These are phyloP conservation scores for Sporisorium scitamineum DNA, from an alignment of 1,284 basidiomycete genomes.

Conservation along the genomic window DNA sequence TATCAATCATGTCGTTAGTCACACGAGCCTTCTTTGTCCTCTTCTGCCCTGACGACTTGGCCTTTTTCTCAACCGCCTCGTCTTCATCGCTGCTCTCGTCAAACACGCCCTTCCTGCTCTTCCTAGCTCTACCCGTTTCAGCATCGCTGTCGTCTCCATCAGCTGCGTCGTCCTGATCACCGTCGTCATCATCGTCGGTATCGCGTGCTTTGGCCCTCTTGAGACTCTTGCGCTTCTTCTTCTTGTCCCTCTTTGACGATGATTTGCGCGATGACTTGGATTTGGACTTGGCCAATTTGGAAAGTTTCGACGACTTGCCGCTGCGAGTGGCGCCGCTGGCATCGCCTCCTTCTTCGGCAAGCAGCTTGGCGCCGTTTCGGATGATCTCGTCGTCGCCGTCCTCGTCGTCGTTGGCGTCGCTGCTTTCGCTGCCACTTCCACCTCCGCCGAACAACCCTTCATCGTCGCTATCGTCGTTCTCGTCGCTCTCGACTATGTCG, in stretches of 20 bases:
- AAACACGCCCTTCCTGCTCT: constrained; percentile 33
- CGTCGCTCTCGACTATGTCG: constrained; percentile 33
- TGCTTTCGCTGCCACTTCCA: constrained; percentile 29
- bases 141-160: constrained; percentile 27
- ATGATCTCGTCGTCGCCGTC: constrained; percentile 56
- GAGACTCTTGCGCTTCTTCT: constrained; percentile 49
- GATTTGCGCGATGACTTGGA: constrained; percentile 20
- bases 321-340: constrained; percentile 13
- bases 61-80: constrained; percentile 14
- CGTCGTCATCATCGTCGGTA: constrained; percentile 25
- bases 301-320: constrained; percentile 25
- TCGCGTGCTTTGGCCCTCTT: constrained; percentile 43
- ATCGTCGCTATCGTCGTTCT: constrained; percentile 39
- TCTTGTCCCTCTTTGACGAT: constrained; percentile 18
- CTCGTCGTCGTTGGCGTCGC: constrained; percentile 36
- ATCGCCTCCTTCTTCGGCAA: constrained; percentile 38
- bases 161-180: constrained; percentile 2
- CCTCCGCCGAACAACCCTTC: constrained; percentile 39
- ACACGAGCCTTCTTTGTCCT: constrained; percentile 43
- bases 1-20: constrained; percentile 62
- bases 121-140: constrained; percentile 15
- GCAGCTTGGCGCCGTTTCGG: constrained; percentile 35
- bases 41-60: constrained; percentile 14
- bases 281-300: constrained; percentile 27
- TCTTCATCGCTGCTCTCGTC: constrained; percentile 50